These are phyloP conservation scores for Ilex paraguariensis DNA, from an alignment of 305 asterid species.

Conservation along the genomic window DNA sequence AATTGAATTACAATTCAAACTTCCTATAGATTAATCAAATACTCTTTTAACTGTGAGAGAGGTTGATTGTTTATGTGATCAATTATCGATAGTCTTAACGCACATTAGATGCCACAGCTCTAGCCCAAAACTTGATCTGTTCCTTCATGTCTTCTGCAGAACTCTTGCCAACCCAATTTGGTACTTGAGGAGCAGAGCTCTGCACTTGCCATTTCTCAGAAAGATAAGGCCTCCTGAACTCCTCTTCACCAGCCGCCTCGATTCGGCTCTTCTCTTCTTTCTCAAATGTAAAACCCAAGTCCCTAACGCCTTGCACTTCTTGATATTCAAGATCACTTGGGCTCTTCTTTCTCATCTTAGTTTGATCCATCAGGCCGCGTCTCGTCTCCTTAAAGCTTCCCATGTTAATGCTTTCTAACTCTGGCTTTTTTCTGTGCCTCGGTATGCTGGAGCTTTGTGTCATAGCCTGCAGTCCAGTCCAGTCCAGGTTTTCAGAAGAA, in stretches of 20 bases:
- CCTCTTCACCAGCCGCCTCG: constrained; percentile 15
- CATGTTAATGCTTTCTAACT: constrained; percentile 12
- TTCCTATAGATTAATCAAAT: too few species aligned
- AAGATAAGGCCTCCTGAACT: constrained; percentile 17
- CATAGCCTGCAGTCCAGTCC: constrained; percentile 29
- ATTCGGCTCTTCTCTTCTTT: constrained; percentile 19
- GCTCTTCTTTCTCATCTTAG: constrained; percentile 39
- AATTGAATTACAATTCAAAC: too few species aligned
- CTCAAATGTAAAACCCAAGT: constrained; percentile 35
- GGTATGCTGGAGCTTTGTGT: constrained; percentile 24
- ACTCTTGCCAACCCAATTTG: constrained; percentile 17
- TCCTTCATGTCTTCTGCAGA: constrained; percentile 70
- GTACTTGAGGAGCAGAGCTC: constrained; percentile 24
- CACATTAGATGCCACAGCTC: constrained; percentile 89
- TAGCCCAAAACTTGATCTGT: constrained; percentile 85
- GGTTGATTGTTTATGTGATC: background rate
- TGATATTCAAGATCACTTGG: constrained; percentile 25
- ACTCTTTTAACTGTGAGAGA: too few species aligned
- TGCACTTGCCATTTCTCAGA: constrained; percentile 25
- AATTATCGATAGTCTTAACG: constrained; percentile 49
- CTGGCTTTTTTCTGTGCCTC: constrained; percentile 28
- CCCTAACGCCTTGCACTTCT: constrained; percentile 36
- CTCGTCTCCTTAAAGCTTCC: constrained; percentile 19
- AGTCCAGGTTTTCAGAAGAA: background rate
- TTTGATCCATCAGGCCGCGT: constrained; percentile 14